Percentiles rank a stretch among this genome's conserved stretches.
Conservation (phyloP, 2,329 filamentous ascomycete genomes). For the Madurella fahalii region DNA sequence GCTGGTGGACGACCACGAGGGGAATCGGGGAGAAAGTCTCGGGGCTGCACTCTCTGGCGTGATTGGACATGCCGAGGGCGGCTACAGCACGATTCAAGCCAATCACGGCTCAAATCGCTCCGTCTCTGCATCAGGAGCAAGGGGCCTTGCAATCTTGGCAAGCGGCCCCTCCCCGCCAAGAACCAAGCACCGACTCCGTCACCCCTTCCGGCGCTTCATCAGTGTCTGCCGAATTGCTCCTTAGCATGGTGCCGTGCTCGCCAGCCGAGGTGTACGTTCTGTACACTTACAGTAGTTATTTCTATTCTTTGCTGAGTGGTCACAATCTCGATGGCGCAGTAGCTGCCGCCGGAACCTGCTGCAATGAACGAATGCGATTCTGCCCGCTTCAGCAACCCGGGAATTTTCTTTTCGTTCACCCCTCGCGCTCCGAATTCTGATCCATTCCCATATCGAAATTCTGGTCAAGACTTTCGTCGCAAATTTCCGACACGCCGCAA, state of each 20-base stretch:
- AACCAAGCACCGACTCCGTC: slow-evolving; percentile 23
- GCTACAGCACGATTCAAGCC: slow-evolving; percentile 34
- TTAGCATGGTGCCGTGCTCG: too few species aligned
- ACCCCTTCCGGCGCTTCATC: slow-evolving; percentile 23
- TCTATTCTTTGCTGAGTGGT: too few species aligned
- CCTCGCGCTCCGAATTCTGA: too few species aligned
- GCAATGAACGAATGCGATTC: too few species aligned
- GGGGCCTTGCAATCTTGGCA: slow-evolving; percentile 12
- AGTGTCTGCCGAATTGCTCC: too few species aligned
- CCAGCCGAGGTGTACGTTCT: too few species aligned
- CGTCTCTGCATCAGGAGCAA: slow-evolving; percentile 22
- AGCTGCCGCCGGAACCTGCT: too few species aligned
- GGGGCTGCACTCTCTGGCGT: slow-evolving; percentile 20
- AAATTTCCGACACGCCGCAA: slow-evolving; percentile 1
- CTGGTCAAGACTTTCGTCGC: neutral
- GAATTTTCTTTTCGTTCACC: too few species aligned
- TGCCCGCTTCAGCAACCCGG: too few species aligned
- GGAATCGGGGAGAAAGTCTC: slow-evolving; percentile 1
- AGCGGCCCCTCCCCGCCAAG: slow-evolving; percentile 11
- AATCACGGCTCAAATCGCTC: slow-evolving; percentile 32
- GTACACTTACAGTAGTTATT: neutral
- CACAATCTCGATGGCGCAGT: too few species aligned
- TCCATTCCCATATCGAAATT: too few species aligned
- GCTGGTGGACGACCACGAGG: neutral
- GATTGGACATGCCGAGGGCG: slow-evolving; percentile 36